Evolutionary conservation across 139 green algal genomes (phyloP).

Genomic region (Gonium pectorale): DNA sequence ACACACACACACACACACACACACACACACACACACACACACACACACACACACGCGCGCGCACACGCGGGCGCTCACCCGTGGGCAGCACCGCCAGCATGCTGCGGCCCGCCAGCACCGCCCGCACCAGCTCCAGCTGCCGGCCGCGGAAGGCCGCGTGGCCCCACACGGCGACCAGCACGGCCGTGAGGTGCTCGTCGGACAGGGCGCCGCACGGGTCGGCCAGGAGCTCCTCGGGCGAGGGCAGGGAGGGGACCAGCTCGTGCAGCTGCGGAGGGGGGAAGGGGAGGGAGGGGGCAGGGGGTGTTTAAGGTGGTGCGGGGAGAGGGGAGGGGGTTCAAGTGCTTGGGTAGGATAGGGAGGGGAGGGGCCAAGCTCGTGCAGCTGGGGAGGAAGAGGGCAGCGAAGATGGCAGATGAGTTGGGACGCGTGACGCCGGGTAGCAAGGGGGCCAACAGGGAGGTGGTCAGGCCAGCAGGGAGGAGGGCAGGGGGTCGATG

Average conservation of each 20-base stretch:
- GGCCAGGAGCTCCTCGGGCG: neutral
- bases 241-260: conserved; percentile 4
- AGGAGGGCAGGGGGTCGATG: too few relatives aligned
- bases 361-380: neutral
- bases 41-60: too few relatives aligned
- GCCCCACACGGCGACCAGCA: conserved; percentile 68
- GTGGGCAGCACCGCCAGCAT: conserved; percentile 92
- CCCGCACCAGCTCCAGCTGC: conserved; percentile 81
- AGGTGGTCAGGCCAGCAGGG: neutral
- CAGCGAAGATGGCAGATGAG: neutral
- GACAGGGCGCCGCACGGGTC: conserved; percentile 13
- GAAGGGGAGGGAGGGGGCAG: too few relatives aligned
- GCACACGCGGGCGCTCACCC: neutral
- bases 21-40: too few relatives aligned
- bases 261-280: neutral
- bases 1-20: too few relatives aligned
- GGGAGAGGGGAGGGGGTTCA: neutral
- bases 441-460: neutral
- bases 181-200: conserved; percentile 49
- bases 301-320: neutral
- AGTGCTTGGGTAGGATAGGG: neutral
- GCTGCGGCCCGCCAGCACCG: conserved; percentile 75
- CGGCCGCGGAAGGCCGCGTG: conserved; percentile 78
- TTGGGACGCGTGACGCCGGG: neutral
- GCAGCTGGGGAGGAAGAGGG: neutral